phyloP scores from a whole-genome alignment of 108 stramenopile species.

The Cyclotella sp. region DNA sequence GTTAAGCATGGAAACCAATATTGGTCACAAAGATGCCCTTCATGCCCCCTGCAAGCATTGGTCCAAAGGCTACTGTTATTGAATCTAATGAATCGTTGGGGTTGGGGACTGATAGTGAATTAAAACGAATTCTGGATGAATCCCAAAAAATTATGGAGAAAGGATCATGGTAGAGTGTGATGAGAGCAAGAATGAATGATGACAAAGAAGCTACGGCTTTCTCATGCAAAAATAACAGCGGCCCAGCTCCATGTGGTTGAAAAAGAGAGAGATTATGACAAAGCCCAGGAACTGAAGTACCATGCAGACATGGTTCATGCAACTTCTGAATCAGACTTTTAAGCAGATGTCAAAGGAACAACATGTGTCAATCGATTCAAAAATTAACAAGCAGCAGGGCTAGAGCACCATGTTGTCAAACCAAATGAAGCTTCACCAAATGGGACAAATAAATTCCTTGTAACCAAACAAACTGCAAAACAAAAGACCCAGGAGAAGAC shows the following conservation, averaged over 20 bases:
- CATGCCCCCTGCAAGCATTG: background rate
- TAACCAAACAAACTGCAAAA: too few relatives aligned
- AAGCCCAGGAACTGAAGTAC: background rate
- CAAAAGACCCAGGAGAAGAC: background rate
- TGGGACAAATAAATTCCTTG: too few relatives aligned
- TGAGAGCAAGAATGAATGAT: background rate
- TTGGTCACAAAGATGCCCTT: background rate
- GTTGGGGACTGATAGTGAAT: too few relatives aligned
- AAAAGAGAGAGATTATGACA: background rate
- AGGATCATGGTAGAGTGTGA: background rate
- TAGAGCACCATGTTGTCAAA: background rate
- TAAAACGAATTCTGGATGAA: too few relatives aligned
- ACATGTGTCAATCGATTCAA: too few relatives aligned
- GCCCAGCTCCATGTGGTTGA: too few relatives aligned
- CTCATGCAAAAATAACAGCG: too few relatives aligned
- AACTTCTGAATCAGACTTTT: constrained; percentile 15
- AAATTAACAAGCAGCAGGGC: background rate
- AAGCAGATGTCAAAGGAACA: constrained; percentile 8
- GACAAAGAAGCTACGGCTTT: background rate
- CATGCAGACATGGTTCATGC: too few relatives aligned
- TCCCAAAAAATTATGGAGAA: too few relatives aligned
- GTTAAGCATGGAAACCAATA: constrained; percentile 1
- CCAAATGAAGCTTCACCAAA: too few relatives aligned
- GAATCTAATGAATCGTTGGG: too few relatives aligned
- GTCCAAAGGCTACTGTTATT: too few relatives aligned